Evolutionary conservation across 2,329 filamentous ascomycete species (phyloP).

Genomic region (Aureobasidium sp.): DNA sequence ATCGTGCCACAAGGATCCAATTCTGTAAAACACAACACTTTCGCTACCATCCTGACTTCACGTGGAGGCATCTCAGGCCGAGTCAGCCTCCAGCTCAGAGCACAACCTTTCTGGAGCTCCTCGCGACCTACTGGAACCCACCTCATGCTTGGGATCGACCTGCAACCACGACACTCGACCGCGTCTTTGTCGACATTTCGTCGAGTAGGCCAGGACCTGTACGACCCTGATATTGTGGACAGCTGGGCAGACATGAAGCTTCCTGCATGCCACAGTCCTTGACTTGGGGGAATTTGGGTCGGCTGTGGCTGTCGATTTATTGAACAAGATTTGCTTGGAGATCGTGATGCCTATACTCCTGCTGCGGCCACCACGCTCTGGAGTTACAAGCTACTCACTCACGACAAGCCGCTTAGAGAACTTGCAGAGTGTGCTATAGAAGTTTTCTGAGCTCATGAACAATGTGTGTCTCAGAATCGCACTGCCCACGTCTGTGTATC

Average conservation of each 20-base stretch:
- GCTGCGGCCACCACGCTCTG: not conserved
- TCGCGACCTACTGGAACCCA: not conserved
- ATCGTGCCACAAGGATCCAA: not conserved
- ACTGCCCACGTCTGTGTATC: not conserved
- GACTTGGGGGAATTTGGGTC: not conserved
- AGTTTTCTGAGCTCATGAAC: not conserved
- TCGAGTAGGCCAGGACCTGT: not conserved
- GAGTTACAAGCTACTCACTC: not conserved
- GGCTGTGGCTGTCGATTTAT: not conserved
- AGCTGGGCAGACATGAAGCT: not conserved
- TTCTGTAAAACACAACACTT: not conserved
- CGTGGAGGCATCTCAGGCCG: not conserved
- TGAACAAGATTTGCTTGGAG: not conserved
- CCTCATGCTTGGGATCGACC: not conserved
- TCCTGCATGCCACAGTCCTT: not conserved
- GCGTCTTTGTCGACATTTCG: not conserved
- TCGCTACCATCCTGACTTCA: not conserved
- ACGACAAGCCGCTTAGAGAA: not conserved
- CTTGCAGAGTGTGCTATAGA: not conserved
- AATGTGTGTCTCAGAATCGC: not conserved
- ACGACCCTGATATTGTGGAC: not conserved
- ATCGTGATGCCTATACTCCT: not conserved
- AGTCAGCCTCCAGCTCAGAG: not conserved
- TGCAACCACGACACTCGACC: not conserved
- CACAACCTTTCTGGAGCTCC: not conserved